phyloP scores from a whole-genome alignment of 1,284 basidiomycete species.

The Inonotus obliquus region DNA sequence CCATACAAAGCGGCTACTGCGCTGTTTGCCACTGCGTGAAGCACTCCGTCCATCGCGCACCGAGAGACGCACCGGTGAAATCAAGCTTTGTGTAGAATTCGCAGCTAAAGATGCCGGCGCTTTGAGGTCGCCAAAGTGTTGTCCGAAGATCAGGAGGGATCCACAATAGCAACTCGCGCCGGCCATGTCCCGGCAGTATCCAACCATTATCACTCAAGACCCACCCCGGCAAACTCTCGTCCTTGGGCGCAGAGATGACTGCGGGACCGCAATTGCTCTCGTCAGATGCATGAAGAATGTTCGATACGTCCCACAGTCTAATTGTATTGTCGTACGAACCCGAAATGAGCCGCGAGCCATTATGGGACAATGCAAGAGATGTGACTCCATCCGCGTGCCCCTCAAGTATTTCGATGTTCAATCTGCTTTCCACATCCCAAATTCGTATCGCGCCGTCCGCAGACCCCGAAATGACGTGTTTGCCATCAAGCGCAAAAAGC shows the following conservation, averaged over 20 bases:
- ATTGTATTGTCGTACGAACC: neutral
- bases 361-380: neutral
- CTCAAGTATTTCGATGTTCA: neutral
- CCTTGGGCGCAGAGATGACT: neutral
- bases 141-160: neutral
- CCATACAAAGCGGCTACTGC: no score
- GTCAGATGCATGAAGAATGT: neutral
- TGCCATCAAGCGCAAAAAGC: neutral
- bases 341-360: constrained; percentile 1
- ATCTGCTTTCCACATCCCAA: constrained; percentile 15
- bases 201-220: no score
- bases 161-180: no score
- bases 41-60: no score
- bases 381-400: neutral
- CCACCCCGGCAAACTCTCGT: no score
- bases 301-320: neutral
- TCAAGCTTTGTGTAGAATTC: neutral
- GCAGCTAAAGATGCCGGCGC: neutral
- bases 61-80: no score
- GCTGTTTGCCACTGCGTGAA: no score
- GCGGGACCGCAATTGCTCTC: neutral
- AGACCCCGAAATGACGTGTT: constrained; percentile 12
- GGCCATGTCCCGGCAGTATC: no score
- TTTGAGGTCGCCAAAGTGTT: neutral
- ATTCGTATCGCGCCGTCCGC: constrained; percentile 17